Evolutionary conservation across 2,329 filamentous ascomycete species (phyloP).

Genomic region (Ophiosphaerella narmari): DNA sequence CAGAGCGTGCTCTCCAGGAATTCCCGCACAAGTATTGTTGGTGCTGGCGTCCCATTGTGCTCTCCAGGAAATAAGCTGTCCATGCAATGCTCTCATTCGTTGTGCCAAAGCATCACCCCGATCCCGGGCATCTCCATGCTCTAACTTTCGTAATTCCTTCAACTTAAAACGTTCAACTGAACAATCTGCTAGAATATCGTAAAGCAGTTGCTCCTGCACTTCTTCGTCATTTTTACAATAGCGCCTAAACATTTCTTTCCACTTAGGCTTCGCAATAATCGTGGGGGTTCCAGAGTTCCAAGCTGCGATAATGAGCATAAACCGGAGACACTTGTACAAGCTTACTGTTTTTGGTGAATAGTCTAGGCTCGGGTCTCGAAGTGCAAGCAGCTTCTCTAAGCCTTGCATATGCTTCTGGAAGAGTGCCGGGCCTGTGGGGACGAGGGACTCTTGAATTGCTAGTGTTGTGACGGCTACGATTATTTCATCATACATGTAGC

Average conservation of each 20-base stretch:
- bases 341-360: conserved; percentile 17
- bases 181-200: conserved; percentile 36
- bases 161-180: conserved; percentile 22
- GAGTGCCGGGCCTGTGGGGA: conserved; percentile 27
- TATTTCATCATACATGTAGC: conserved; percentile 28
- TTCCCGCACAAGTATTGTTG: not conserved
- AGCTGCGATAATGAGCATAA: conserved; percentile 31
- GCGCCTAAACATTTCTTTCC: conserved; percentile 25
- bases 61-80: not conserved
- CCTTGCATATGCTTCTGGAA: conserved; percentile 37
- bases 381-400: conserved; percentile 29
- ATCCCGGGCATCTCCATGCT: not conserved
- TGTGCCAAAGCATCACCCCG: not conserved
- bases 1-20: not conserved
- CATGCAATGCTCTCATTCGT: not conserved
- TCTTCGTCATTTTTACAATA: conserved; percentile 17
- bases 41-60: not conserved
- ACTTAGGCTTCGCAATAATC: conserved; percentile 30
- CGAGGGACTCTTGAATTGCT: conserved; percentile 31
- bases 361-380: conserved; percentile 20
- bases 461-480: conserved; percentile 31
- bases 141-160: not conserved
- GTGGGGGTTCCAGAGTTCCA: conserved; percentile 23
- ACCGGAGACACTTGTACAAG: conserved; percentile 27
- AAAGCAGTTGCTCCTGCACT: conserved; percentile 29